These are phyloP conservation scores for Lepidium sativum DNA, from an alignment of 345 rosid species.

Conservation along the genomic window DNA sequence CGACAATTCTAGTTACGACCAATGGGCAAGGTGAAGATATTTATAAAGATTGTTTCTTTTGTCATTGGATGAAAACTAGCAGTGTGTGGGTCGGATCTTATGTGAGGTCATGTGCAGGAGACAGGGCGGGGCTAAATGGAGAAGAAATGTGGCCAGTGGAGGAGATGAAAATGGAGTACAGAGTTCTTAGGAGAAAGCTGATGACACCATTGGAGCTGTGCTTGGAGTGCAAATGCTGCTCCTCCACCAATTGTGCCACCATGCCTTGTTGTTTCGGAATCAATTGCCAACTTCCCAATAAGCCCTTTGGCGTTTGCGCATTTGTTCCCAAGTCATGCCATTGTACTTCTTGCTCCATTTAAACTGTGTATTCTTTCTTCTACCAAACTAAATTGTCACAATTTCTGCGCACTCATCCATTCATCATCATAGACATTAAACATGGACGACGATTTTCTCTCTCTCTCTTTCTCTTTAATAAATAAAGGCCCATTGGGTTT, in stretches of 20 bases:
- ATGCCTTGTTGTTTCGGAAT: constrained; percentile 71
- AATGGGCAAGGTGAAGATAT: not conserved
- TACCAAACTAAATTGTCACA: not conserved
- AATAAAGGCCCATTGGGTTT: not conserved
- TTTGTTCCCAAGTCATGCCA: constrained; percentile 65
- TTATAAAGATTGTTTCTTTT: not conserved
- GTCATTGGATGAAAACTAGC: no score
- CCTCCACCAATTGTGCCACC: constrained; percentile 36
- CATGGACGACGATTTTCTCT: not conserved
- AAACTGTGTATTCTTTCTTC: not conserved
- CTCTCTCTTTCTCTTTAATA: no score
- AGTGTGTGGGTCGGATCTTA: not conserved
- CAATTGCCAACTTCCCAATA: constrained; percentile 60
- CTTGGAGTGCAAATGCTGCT: constrained; percentile 54
- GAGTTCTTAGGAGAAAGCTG: constrained; percentile 16
- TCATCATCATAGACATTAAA: not conserved
- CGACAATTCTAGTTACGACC: not conserved
- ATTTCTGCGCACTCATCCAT: no score
- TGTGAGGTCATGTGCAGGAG: constrained; percentile 12
- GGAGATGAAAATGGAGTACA: constrained; percentile 6
- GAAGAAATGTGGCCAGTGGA: not conserved
- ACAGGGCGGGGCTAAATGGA: not conserved
- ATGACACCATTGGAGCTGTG: constrained; percentile 55
- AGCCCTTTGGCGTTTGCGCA: constrained; percentile 75
- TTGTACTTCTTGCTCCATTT: constrained; percentile 17